Evolutionary conservation across 2,329 filamentous ascomycete species (phyloP).

Genomic region (Verticillium zaregamsianum): DNA sequence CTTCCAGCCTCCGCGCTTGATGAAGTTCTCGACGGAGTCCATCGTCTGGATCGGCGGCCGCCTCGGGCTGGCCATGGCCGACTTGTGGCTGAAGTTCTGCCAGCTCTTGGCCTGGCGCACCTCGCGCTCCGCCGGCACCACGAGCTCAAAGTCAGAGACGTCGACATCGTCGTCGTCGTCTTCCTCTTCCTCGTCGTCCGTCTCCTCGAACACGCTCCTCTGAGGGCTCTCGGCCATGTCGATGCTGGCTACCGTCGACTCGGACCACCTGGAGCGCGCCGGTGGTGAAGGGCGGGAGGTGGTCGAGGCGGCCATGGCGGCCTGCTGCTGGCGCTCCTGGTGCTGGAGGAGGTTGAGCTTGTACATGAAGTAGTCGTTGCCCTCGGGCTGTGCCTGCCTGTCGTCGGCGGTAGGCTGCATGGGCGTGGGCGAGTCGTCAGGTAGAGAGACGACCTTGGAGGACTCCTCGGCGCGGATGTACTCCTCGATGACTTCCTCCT

Average conservation of each 20-base stretch:
- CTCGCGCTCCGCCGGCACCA: conserved; percentile 8
- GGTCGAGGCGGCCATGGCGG: conserved; percentile 2
- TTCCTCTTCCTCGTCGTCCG: conserved; percentile 15
- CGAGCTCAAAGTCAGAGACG: conserved; percentile 8
- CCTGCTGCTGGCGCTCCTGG: conserved; percentile 9
- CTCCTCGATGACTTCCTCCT: conserved; percentile 6
- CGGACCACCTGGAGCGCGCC: conserved; percentile 34
- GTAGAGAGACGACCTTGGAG: conserved; percentile 2
- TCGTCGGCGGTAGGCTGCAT: conserved; percentile 5
- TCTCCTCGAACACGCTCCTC: conserved; percentile 15
- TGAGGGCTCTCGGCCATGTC: conserved; percentile 3
- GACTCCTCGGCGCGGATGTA: conserved; percentile 10
- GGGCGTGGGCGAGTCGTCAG: conserved; percentile 11
- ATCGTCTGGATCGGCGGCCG: conserved; percentile 33
- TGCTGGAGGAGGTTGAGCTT: conserved; percentile 7
- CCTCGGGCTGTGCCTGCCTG: conserved; percentile 8
- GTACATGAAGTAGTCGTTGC: conserved; percentile 14
- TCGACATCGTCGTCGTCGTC: conserved; percentile 8
- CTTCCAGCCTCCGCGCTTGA: conserved; percentile 41
- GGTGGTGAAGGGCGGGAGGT: conserved; percentile 16
- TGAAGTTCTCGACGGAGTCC: conserved; percentile 31
- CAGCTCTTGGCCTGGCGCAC: conserved; percentile 7
- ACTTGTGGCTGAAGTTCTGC: conserved; percentile 30
- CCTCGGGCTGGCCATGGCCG: conserved; percentile 17
- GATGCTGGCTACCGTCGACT: conserved; percentile 29